These are phyloP conservation scores for Macrophomina tecta DNA, from an alignment of 2,329 filamentous ascomycete species.

Conservation along the genomic window DNA sequence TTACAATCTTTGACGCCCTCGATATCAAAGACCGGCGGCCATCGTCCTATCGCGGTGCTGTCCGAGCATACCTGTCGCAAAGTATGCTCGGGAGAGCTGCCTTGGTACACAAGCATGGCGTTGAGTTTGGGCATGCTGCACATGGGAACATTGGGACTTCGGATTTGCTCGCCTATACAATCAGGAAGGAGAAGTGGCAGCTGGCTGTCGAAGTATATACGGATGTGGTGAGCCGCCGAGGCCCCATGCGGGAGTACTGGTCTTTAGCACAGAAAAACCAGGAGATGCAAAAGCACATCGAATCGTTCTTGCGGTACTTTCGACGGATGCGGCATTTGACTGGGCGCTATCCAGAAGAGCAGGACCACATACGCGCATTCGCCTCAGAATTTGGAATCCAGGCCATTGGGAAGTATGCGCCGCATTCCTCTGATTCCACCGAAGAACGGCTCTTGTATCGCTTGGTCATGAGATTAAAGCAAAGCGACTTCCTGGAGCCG, in stretches of 20 bases:
- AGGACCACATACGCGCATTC: conserved; percentile 2
- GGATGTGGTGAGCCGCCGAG: background rate
- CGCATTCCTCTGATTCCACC: background rate
- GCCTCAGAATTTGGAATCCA: background rate
- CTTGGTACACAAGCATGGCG: conserved; percentile 50
- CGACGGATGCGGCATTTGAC: conserved; percentile 7
- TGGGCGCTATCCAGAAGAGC: background rate
- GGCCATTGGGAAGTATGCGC: background rate
- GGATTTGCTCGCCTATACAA: conserved; percentile 38
- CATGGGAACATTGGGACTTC: conserved; percentile 36
- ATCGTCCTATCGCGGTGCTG: conserved; percentile 53
- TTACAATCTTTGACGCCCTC: conserved; percentile 53
- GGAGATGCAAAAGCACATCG: background rate
- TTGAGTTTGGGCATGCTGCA: background rate
- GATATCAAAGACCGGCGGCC: conserved; percentile 43
- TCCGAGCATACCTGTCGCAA: conserved; percentile 52
- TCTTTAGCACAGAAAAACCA: background rate
- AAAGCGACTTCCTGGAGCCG: background rate
- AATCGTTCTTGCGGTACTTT: conserved; percentile 1
- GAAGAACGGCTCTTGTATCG: conserved; percentile 5
- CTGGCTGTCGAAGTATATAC: conserved; percentile 33
- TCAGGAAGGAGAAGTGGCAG: conserved; percentile 45
- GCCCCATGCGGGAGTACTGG: background rate
- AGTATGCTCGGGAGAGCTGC: conserved; percentile 46
- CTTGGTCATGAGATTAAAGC: conserved; percentile 14